Evolutionary conservation across 2,329 filamentous ascomycete genomes (phyloP).

Genomic region (Teratosphaeria pseudoeucalypti): DNA sequence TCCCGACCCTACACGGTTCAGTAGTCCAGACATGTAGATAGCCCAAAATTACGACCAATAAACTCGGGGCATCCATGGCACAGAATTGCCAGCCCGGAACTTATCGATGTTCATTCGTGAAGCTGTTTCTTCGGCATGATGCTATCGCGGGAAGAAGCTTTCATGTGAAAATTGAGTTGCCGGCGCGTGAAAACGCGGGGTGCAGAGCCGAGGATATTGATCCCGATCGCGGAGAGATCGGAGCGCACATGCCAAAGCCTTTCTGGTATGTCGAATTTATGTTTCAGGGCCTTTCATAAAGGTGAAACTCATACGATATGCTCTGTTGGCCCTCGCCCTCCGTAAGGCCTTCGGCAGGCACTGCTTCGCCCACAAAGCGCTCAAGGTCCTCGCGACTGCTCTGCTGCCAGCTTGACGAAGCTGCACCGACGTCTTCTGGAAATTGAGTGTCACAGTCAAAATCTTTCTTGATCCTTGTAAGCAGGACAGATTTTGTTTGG

Average conservation of each 20-base stretch:
- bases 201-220: not conserved
- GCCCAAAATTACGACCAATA: not conserved
- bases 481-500: slow-evolving; percentile 52
- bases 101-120: not conserved
- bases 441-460: slow-evolving; percentile 73
- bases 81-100: not conserved
- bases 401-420: slow-evolving; percentile 42
- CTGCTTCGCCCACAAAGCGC: slow-evolving; percentile 56
- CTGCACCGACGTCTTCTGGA: slow-evolving; percentile 43
- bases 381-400: slow-evolving; percentile 44
- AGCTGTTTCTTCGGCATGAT: not conserved
- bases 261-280: not conserved
- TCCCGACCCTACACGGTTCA: not conserved
- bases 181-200: not conserved
- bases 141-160: not conserved
- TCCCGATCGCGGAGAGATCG: not conserved
- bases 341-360: slow-evolving; percentile 45
- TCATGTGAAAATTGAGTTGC: not conserved
- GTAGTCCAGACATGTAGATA: not conserved
- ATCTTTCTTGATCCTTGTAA: slow-evolving; percentile 58
- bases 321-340: slow-evolving; percentile 44
- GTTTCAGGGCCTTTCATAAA: slow-evolving; percentile 18
- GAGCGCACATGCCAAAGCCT: not conserved
- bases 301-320: slow-evolving; percentile 20
- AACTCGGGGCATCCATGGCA: not conserved